Conservation (phyloP, 768 basidiomycete genomes). For the Podaxis mareebaensis region DNA sequence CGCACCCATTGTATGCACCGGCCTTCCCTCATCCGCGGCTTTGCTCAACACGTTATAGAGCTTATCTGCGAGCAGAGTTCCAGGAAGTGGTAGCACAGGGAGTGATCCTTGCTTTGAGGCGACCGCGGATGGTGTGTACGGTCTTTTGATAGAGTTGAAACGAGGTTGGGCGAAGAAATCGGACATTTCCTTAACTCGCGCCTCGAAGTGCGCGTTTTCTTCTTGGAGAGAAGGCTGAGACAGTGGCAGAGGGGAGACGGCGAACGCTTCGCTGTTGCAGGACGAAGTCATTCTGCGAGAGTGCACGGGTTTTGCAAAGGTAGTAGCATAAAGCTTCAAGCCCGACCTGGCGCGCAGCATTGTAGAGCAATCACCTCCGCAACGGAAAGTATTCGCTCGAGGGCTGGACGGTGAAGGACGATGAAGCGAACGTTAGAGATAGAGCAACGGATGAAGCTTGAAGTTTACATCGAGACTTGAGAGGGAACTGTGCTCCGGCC, state of each 20-base stretch:
- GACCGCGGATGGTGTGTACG: slow-evolving; percentile 79
- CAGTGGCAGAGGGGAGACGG: slow-evolving; percentile 47
- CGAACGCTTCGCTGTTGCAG: slow-evolving; percentile 31
- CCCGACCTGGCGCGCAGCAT: slow-evolving; percentile 14
- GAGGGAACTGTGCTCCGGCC: background rate
- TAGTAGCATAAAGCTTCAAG: slow-evolving; percentile 4
- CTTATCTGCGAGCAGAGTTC: slow-evolving; percentile 82
- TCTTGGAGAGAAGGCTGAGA: slow-evolving; percentile 56
- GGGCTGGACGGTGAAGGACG: background rate
- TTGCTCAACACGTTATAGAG: slow-evolving; percentile 68
- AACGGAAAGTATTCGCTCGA: background rate
- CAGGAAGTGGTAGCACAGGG: slow-evolving; percentile 74
- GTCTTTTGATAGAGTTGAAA: slow-evolving; percentile 70
- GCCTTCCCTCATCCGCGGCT: slow-evolving; percentile 61
- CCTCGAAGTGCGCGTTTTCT: slow-evolving; percentile 60
- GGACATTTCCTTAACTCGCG: slow-evolving; percentile 62
- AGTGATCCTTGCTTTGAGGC: slow-evolving; percentile 89
- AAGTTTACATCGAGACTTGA: background rate
- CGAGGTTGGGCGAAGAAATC: slow-evolving; percentile 77
- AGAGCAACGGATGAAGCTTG: background rate
- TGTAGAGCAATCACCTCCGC: background rate
- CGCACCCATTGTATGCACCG: slow-evolving; percentile 90
- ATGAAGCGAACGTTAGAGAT: background rate
- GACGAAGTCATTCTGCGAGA: slow-evolving; percentile 20
- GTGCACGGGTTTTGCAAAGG: background rate